Base-by-base conservation (phyloP, 2,329 filamentous ascomycete species). In the Lomentospora prolificans region DNA sequence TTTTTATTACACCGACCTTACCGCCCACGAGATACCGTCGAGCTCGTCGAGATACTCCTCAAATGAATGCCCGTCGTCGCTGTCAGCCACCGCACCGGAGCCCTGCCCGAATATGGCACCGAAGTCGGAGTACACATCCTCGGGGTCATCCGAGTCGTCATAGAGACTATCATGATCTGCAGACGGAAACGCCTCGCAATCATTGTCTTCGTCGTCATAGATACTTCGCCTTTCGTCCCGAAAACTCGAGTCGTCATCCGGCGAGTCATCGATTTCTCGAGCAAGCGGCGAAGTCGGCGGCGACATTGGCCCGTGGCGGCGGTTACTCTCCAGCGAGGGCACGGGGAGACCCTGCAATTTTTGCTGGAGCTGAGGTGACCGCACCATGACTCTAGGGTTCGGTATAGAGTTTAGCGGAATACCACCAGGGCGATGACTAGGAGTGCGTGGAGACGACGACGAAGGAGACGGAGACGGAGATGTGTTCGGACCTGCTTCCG, bases 11-110 rank as follows among this genome's bases (percentile, higher is more conserved):
- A 46, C 41, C 41, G 41, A 46, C 33, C 57, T 39, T 33, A 57
- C 55, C 58, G 68, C 66, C 69, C 76, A 79, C 5, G 75, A 74
- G 58, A 81, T 79, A 8, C 77, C 78, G 59, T 81, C 78, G 58
- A 81, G 63, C 58, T 80, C 77, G 60, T 81, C 78, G 61, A 81
- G 69, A 61, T 77, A 79, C 61, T 79, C 77, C 62, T 81, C 78
- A 55, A 76, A 76, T 25, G 72, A 74, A 19, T 41, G 33, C 39
- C 41, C 46, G 55, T 75, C 67, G 17, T 72, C 72, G 2, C 72
- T 69, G 4, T 67, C 68, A 3, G 61, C 59, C 3, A 52, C 31
- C 2, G 65, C 60, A 0, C 57, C 61, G 1, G 61, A 64, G 1
- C 68, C 67, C 3, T 51, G n/a, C 33, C 72, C 72, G 59, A 81